Base-by-base conservation (phyloP, 768 basidiomycete genomes). In the Leccinellum albellum region DNA sequence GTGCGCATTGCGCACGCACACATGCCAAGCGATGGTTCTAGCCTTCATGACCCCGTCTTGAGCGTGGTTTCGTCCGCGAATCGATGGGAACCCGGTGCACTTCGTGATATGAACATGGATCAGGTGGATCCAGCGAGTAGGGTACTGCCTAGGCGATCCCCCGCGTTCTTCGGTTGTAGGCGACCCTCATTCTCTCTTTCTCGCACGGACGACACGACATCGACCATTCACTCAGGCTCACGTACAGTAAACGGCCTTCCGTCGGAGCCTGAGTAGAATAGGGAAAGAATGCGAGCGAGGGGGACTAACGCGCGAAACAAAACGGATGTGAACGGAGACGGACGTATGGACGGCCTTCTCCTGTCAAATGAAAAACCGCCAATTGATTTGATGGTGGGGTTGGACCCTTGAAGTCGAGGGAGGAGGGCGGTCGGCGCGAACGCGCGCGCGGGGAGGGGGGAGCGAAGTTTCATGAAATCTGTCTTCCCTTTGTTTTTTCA, bases 331-430 rank as follows among this genome's bases (percentile, higher is more conserved):
- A 31, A 42, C 40, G 40, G 40, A 42, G 40, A 21, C 40, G 40
- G 40, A 42, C 40, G 40, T 42, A 42, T 42, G 40, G 49, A 62
- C 60, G 59, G 60, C 20, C 33, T 50, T 32, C 46, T 28, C 33
- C 60, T 57, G 60, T 57, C 60, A 62, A 24, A 4, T 15, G 60
- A 62, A 50, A 26, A 17, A 6, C 47, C 60, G 20, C 20, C 40
- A 42, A 42, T 42, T 42, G 40, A 42, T 42, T 42, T 42, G 40
- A 20, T 42, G 40, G 4, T 42, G 40, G 20, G 40, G 40, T 20
- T 21, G 40, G 40, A 42, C 40, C 40, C 40, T 42, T 42, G 40
- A 21, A 42, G 40, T 42, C 20, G 20, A 42, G n/a, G 37, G 32
- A 32, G 32, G 32, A 7, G 14, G 13, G 32, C 32, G 20, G 40